Conservation (phyloP, 805 yeast species). For the Metschnikowia baotianmanensis region DNA sequence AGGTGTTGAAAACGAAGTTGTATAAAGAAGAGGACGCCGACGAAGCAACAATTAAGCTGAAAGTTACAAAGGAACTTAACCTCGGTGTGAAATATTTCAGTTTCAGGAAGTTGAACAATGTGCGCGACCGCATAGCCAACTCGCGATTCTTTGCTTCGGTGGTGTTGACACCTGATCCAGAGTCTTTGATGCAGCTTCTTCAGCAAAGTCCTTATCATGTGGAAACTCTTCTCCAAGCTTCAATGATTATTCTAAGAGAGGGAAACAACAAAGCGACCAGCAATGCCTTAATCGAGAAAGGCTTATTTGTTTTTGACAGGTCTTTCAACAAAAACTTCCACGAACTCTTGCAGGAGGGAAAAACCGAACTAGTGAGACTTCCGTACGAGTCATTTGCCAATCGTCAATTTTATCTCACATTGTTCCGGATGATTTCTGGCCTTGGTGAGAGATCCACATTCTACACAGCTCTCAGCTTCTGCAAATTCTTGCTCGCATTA, state of each 20-base stretch:
- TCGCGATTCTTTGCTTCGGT: slow-evolving; percentile 61
- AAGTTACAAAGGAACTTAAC: slow-evolving; percentile 30
- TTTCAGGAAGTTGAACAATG: slow-evolving; percentile 40
- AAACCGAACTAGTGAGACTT: slow-evolving; percentile 57
- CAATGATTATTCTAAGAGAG: slow-evolving; percentile 69
- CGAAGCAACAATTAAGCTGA: slow-evolving; percentile 26
- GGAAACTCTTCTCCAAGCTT: slow-evolving; percentile 75
- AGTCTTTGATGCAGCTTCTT: slow-evolving; percentile 57
- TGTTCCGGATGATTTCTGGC: slow-evolving; percentile 68
- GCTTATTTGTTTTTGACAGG: slow-evolving; percentile 77
- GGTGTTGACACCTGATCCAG: slow-evolving; percentile 76
- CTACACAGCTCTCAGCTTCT: slow-evolving; percentile 72
- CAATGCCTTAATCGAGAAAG: slow-evolving; percentile 72
- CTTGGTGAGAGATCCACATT: slow-evolving; percentile 76
- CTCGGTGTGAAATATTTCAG: slow-evolving; percentile 57
- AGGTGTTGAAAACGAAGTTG: slow-evolving; percentile 33
- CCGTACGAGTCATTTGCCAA: slow-evolving; percentile 76
- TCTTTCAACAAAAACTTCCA: slow-evolving; percentile 60
- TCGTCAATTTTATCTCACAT: slow-evolving; percentile 70
- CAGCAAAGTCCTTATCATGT: slow-evolving; percentile 70
- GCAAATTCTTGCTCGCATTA: slow-evolving; percentile 66
- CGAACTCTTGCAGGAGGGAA: slow-evolving; percentile 43
- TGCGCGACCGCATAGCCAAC: slow-evolving; percentile 38
- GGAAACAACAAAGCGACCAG: slow-evolving; percentile 70
- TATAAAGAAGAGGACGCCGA: slow-evolving; percentile 41